Base-by-base conservation (phyloP, 164 flowering plant genomes). In the Aristolochia californica region DNA sequence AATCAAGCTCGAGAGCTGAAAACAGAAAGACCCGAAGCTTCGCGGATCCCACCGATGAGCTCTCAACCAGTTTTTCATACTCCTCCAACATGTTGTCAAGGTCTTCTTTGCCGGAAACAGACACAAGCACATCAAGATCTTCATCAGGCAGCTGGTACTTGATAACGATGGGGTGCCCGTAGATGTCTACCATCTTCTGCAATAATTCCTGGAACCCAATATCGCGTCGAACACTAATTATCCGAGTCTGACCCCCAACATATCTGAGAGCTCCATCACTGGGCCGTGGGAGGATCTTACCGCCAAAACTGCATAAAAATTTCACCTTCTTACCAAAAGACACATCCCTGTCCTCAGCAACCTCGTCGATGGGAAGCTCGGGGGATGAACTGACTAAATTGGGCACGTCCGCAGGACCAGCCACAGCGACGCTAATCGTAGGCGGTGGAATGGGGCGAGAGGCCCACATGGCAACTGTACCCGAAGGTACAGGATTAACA, bases 71-170 rank as follows among this genome's bases (percentile, higher is more conserved):
- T 67, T 81, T 90, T 59, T 74, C 83, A 73, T 82, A 85, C 79
- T 90, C 97, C 40, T 87, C 97, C 86, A 83, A 80, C 97, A 90
- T 87, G 61, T 87, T 85, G 28, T 82, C 88, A 48, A 90, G 75
- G 71, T 90, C 97, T 67, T 87, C 96, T 9, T 75, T 64, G 60
- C 85, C 79, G 1, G 88, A 77, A 61, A 87, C 83, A 2, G 97
- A 85, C 1, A 90, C 89, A 50, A 90, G 77, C 2, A 94, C 89
- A 77, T 90, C 94, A 53, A 90, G 87, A 71, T 87, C 97, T 75
- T 90, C 96, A 45, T 80, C 91, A 4, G 96, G 96, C n/a, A 85
- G 82, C 76, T 90, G 95, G 61, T 90, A 90, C 67, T 87, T 90
- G 7, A 90, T 69, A 48, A 75, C 68, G 23, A 79, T 79, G 34